phyloP scores from a whole-genome alignment of 108 stramenopile species.

The Fragilaria crotonensis region DNA sequence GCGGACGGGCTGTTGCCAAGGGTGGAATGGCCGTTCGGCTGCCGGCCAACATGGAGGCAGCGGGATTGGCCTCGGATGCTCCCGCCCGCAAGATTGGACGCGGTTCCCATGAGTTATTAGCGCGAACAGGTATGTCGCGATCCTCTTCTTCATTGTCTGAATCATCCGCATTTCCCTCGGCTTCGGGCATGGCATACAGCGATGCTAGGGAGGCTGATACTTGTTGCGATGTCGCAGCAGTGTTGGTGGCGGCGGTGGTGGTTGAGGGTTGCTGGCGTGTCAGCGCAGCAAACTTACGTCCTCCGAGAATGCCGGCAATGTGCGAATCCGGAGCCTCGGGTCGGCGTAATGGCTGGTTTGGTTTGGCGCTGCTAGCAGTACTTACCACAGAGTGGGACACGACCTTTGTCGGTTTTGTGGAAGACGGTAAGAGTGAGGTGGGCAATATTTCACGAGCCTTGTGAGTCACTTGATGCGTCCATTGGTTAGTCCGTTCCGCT shows the following conservation, averaged over 20 bases:
- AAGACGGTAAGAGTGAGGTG: background rate
- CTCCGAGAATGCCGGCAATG: background rate
- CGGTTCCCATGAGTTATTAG: background rate
- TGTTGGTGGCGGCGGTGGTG: background rate
- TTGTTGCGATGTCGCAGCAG: background rate
- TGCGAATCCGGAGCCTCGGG: background rate
- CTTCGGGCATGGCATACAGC: no score
- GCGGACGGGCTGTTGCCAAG: no score
- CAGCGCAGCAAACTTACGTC: background rate
- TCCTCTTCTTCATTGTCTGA: background rate
- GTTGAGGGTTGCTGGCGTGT: background rate
- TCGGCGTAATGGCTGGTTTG: background rate
- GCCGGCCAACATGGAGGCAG: background rate
- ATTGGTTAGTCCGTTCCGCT: conserved; percentile 18
- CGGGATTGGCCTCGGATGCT: background rate
- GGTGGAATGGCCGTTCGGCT: background rate
- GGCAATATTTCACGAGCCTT: conserved; percentile 2
- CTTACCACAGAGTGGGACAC: background rate
- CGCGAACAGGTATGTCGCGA: background rate
- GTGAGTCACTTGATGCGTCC: conserved; percentile 1
- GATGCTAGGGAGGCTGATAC: background rate
- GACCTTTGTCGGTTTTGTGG: no score
- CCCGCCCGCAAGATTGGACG: background rate
- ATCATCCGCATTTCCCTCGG: background rate
- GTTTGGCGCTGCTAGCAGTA: background rate